phyloP scores from a whole-genome alignment of 805 yeast genomes.

The Cyberlindnera mrakii region DNA sequence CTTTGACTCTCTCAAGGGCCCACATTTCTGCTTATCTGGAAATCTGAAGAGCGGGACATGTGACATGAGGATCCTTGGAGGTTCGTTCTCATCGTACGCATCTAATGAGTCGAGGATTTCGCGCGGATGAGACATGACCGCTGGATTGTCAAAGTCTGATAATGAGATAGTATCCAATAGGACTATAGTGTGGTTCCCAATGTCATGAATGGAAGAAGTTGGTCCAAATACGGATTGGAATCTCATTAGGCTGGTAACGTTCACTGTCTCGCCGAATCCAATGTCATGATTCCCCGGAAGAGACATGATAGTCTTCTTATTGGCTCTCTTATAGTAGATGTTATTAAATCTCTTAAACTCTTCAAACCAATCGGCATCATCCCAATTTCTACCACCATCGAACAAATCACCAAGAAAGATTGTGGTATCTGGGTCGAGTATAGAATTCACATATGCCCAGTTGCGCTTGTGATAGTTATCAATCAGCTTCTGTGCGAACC shows the following conservation, averaged over 20 bases:
- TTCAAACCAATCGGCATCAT: slow-evolving; percentile 56
- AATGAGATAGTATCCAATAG: slow-evolving; percentile 80
- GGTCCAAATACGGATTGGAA: slow-evolving; percentile 73
- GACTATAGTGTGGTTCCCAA: slow-evolving; percentile 68
- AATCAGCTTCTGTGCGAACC: slow-evolving; percentile 52
- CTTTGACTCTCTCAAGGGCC: slow-evolving; percentile 65
- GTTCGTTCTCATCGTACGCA: slow-evolving; percentile 19
- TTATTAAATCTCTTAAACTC: slow-evolving; percentile 65
- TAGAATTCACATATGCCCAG: slow-evolving; percentile 50
- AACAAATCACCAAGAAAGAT: slow-evolving; percentile 86
- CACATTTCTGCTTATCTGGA: slow-evolving; percentile 60
- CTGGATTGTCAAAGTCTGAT: slow-evolving; percentile 47
- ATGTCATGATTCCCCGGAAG: slow-evolving; percentile 95
- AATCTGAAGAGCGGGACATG: slow-evolving; percentile 87
- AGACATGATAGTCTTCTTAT: slow-evolving; percentile 37
- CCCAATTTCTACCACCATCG: slow-evolving; percentile 94
- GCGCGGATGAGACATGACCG: slow-evolving; percentile 41
- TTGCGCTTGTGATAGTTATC: slow-evolving; percentile 81
- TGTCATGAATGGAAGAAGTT: slow-evolving; percentile 43
- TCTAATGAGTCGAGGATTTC: slow-evolving; percentile 42
- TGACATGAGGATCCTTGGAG: slow-evolving; percentile 64
- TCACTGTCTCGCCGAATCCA: slow-evolving; percentile 79
- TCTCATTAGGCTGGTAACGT: slow-evolving; percentile 48
- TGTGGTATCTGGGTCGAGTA: slow-evolving; percentile 67
- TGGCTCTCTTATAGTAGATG: slow-evolving; percentile 56